Evolutionary conservation across 345 rosid species (phyloP).

Genomic region (Nephelium lappaceum): DNA sequence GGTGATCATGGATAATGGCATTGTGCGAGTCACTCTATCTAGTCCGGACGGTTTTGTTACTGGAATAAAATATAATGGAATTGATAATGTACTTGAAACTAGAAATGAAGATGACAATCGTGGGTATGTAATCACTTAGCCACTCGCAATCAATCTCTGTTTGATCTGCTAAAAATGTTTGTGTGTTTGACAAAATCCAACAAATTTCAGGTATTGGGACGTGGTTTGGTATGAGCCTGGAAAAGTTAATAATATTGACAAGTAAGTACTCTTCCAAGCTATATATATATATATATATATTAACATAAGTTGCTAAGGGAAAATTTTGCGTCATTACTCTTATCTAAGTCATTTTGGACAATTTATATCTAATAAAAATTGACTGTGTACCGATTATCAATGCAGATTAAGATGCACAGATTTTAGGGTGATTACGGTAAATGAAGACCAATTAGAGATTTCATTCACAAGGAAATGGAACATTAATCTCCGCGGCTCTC

Average conservation of each 20-base stretch:
- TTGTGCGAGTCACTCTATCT: slow-evolving; percentile 59
- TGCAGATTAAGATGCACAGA: slow-evolving; percentile 55
- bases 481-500: slow-evolving; percentile 22
- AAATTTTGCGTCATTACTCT: too few species aligned
- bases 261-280: slow-evolving; percentile 33
- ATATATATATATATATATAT: too few species aligned
- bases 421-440: slow-evolving; percentile 46
- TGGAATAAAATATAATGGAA: slow-evolving; percentile 62
- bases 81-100: slow-evolving; percentile 58
- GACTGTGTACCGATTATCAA: not conserved
- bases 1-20: slow-evolving; percentile 60
- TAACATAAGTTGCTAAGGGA: not conserved
- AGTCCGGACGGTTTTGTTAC: slow-evolving; percentile 60
- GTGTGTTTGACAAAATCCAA: not conserved
- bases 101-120: slow-evolving; percentile 35
- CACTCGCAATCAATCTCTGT: not conserved
- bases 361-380: not conserved
- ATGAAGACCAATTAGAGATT: slow-evolving; percentile 63
- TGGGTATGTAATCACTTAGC: slow-evolving; percentile 50
- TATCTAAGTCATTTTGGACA: not conserved
- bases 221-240: slow-evolving; percentile 66
- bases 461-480: slow-evolving; percentile 70
- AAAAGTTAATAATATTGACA: slow-evolving; percentile 21
- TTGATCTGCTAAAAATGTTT: not conserved
- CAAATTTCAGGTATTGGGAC: slow-evolving; percentile 76